These are phyloP conservation scores for Gonapodya sp. DNA, from an alignment of 192 early-diverging fungal species.

Conservation along the genomic window DNA sequence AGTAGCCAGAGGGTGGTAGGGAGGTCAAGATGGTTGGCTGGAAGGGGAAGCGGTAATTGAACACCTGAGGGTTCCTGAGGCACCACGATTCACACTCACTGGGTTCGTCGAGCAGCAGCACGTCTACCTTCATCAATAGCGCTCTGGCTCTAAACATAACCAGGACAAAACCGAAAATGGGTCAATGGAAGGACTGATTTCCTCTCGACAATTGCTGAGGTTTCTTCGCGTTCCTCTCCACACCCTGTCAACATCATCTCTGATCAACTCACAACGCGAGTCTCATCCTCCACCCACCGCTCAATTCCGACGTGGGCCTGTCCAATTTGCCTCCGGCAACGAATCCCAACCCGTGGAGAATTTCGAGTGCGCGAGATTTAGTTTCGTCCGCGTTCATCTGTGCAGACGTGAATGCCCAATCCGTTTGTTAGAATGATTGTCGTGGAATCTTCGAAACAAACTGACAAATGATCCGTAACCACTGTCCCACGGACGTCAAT, in stretches of 20 bases:
- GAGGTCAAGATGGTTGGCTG: conserved; percentile 40
- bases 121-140: conserved; percentile 68
- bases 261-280: too few species aligned
- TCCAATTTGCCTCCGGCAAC: conserved; percentile 45
- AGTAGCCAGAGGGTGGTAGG: conserved; percentile 87
- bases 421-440: too few species aligned
- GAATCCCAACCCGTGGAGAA: conserved; percentile 70
- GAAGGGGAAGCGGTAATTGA: neutral
- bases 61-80: neutral
- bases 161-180: too few species aligned
- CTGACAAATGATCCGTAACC: too few species aligned
- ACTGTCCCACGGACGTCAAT: too few species aligned
- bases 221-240: too few species aligned
- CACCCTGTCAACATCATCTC: too few species aligned
- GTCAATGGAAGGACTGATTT: too few species aligned
- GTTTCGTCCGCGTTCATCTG: conserved; percentile 8
- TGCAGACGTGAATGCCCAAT: too few species aligned
- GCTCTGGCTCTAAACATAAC: conserved; percentile 46
- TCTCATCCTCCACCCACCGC: conserved; percentile 85
- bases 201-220: too few species aligned
- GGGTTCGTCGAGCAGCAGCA: conserved; percentile 81
- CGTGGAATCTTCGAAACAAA: too few species aligned
- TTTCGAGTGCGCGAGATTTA: conserved; percentile 44
- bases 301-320: conserved; percentile 24
- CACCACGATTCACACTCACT: conserved; percentile 20